A percentile compares a stretch with the other conserved stretches of the same genome.
Evolutionary conservation across 139 green algal genomes (phyloP).

Genomic region (Pleodorina starrii): DNA sequence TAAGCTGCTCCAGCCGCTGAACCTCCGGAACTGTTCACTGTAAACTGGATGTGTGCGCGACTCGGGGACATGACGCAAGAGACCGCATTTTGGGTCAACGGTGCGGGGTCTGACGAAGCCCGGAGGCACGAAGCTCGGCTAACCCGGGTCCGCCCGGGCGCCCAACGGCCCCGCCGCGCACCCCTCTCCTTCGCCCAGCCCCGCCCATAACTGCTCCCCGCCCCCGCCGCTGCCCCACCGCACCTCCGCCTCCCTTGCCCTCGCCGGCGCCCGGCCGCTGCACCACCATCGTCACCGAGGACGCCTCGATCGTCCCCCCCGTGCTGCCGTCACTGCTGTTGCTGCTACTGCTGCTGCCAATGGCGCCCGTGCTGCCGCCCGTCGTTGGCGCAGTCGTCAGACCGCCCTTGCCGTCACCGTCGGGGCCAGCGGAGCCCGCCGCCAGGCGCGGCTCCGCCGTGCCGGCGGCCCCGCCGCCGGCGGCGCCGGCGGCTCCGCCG

Average conservation of each 20-base stretch:
- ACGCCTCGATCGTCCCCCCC: not conserved
- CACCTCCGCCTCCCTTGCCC: not conserved
- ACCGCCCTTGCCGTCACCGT: not conserved
- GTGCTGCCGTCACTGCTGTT: not conserved
- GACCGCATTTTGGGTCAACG: too few species aligned
- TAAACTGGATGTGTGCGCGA: too few species aligned
- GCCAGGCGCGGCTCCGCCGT: not conserved
- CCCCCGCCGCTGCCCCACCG: too few species aligned
- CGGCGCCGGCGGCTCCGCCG: not conserved
- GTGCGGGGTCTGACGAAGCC: too few species aligned
- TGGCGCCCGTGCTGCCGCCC: not conserved
- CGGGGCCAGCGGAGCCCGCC: not conserved
- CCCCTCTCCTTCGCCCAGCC: too few species aligned
- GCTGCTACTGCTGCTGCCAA: not conserved
- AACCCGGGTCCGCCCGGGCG: too few species aligned
- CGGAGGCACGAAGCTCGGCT: too few species aligned
- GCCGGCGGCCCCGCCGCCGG: not conserved
- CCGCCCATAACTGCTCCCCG: too few species aligned
- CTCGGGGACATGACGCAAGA: too few species aligned
- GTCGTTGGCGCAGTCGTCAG: not conserved
- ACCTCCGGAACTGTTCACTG: too few species aligned
- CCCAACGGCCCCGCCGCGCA: too few species aligned
- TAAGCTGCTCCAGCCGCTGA: too few species aligned
- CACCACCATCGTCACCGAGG: not conserved
- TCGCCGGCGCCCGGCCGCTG: not conserved